Evolutionary conservation across 805 yeast species (phyloP).

Genomic region (Wilhelminamyces savonicus): DNA sequence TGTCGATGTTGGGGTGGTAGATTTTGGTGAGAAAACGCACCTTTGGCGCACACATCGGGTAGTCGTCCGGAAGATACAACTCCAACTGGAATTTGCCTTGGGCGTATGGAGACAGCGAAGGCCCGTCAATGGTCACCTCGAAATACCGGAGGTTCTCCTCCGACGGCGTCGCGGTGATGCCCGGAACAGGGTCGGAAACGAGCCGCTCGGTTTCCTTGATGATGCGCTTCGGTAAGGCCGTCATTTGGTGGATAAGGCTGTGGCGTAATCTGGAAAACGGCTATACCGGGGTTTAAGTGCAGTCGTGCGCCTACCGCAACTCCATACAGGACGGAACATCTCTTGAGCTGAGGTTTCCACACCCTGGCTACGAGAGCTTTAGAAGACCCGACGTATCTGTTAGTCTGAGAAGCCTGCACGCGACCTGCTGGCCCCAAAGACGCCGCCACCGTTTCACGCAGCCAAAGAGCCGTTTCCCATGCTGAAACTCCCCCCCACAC

Average conservation of each 20-base stretch:
- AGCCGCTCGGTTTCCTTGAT: constrained; percentile 94
- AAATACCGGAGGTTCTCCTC: constrained; percentile 92
- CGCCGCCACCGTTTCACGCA: too few species aligned
- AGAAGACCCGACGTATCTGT: too few species aligned
- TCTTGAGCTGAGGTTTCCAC: too few species aligned
- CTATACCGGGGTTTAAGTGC: not conserved
- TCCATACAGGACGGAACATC: too few species aligned
- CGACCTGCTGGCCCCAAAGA: too few species aligned
- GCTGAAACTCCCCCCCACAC: constrained; percentile 21
- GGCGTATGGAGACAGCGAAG: constrained; percentile 86
- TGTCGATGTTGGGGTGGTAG: constrained; percentile 94
- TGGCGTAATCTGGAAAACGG: not conserved
- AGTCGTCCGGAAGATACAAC: constrained; percentile 88
- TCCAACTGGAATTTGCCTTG: constrained; percentile 74
- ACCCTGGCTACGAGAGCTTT: too few species aligned
- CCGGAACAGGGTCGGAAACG: constrained; percentile 93
- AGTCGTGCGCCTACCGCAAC: constrained; percentile 3
- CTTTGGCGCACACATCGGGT: constrained; percentile 97
- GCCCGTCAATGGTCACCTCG: constrained; percentile 89
- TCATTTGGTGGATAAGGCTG: constrained; percentile 28
- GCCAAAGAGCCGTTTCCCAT: constrained; percentile 3
- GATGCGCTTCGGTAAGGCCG: constrained; percentile 81
- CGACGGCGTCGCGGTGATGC: constrained; percentile 87
- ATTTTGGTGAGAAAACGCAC: constrained; percentile 90
- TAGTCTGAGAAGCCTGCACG: too few species aligned